These are phyloP conservation scores for Theobroma cacao DNA, from an alignment of 345 rosid species.

Conservation along the genomic window DNA sequence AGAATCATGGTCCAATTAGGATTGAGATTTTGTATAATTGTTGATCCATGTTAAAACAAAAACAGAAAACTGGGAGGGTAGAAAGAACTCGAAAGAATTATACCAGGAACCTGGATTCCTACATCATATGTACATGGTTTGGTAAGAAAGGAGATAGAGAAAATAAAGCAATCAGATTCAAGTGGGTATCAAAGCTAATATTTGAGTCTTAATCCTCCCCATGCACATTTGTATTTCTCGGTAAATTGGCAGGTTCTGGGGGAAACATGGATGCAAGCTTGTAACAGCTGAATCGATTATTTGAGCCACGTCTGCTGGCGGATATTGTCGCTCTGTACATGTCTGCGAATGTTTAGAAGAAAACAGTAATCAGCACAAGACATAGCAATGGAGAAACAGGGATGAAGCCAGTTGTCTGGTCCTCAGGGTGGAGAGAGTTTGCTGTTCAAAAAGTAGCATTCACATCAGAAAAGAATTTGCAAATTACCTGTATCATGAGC, in stretches of 20 bases:
- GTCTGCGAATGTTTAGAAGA: constrained; percentile 46
- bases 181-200: constrained; percentile 81
- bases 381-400: neutral
- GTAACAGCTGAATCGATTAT: constrained; percentile 77
- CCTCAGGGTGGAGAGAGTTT: neutral
- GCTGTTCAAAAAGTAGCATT: neutral
- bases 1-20: too few relatives aligned
- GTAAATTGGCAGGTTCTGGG: constrained; percentile 76
- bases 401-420: neutral
- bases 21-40: too few relatives aligned
- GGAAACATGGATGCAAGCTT: constrained; percentile 76
- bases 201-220: constrained; percentile 95
- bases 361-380: neutral
- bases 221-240: constrained; percentile 86
- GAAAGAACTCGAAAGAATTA: too few relatives aligned
- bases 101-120: neutral
- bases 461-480: neutral
- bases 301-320: constrained; percentile 93
- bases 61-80: too few relatives aligned
- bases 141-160: neutral
- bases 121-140: constrained; percentile 20
- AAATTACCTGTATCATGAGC: constrained; percentile 82
- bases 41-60: too few relatives aligned
- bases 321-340: constrained; percentile 81
- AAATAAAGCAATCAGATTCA: constrained; percentile 20